A percentile compares a stretch with the other conserved stretches of the same genome.
Evolutionary conservation across 2,329 filamentous ascomycete genomes (phyloP).

Genomic region (Aphanocladium album): DNA sequence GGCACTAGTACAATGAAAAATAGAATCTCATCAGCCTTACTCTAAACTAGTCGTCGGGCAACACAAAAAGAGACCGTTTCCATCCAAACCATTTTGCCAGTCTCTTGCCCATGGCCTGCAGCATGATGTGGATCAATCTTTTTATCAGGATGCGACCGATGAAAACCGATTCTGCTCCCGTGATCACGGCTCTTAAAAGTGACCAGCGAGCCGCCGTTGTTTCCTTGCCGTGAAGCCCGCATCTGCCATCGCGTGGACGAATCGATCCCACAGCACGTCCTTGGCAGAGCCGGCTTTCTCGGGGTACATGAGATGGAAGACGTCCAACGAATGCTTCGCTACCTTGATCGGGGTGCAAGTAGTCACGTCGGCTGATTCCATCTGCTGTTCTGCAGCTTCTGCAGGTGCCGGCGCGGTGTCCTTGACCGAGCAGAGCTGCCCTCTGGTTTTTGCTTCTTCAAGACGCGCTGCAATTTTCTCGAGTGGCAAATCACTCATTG

Average conservation of each 20-base stretch:
- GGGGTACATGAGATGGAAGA: slow-evolving; percentile 12
- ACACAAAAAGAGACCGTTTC: neutral
- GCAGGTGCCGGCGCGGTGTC: neutral
- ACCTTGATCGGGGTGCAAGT: neutral
- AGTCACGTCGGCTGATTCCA: neutral
- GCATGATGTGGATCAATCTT: slow-evolving; percentile 12
- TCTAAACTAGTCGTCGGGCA: neutral
- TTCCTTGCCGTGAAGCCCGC: slow-evolving; percentile 8
- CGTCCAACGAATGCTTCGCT: neutral
- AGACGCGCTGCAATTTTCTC: too few relatives aligned
- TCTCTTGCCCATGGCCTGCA: slow-evolving; percentile 11
- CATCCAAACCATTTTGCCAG: slow-evolving; percentile 12
- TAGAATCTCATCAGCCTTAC: too few relatives aligned
- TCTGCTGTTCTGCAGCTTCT: neutral
- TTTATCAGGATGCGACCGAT: slow-evolving; percentile 7
- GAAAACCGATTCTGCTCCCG: slow-evolving; percentile 10
- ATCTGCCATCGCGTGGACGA: slow-evolving; percentile 13
- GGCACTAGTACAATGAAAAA: too few relatives aligned
- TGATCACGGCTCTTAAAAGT: neutral
- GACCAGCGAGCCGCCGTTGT: slow-evolving; percentile 3
- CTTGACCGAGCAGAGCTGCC: too few relatives aligned
- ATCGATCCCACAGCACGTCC: slow-evolving; percentile 9
- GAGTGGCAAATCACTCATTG: too few relatives aligned
- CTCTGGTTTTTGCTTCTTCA: too few relatives aligned
- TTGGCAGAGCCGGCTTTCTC: neutral